A percentile compares a stretch with the other conserved stretches of the same genome.
Evolutionary conservation across 805 yeast species (phyloP).

Genomic region (Saccharomycopsis guyanensis): DNA sequence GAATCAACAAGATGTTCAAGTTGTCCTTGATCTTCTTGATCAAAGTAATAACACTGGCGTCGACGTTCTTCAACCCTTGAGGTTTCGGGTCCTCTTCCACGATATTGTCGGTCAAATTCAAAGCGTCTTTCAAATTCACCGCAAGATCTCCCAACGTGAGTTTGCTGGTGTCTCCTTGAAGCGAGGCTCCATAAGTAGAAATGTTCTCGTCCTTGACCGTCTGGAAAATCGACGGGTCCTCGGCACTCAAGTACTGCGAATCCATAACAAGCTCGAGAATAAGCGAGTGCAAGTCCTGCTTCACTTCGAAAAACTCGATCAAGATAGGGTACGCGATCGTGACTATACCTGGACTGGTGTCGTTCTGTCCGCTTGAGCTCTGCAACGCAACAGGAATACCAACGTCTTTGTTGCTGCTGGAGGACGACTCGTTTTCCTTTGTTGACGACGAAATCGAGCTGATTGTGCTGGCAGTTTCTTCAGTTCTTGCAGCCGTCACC

Average conservation of each 20-base stretch:
- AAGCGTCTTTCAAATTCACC: slow-evolving; percentile 36
- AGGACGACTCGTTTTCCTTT: slow-evolving; percentile 26
- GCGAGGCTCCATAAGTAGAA: background rate
- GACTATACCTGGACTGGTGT: background rate
- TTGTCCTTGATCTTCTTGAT: slow-evolving; percentile 30
- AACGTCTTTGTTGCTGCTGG: slow-evolving; percentile 25
- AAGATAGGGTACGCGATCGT: slow-evolving; percentile 28
- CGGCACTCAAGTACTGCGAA: slow-evolving; percentile 60
- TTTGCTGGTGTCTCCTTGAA: slow-evolving; percentile 35
- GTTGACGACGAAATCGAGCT: slow-evolving; percentile 10
- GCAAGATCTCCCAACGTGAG: slow-evolving; percentile 38
- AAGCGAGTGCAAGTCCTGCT: slow-evolving; percentile 62
- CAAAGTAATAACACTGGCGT: slow-evolving; percentile 26
- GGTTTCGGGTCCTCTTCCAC: background rate
- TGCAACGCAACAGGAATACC: slow-evolving; percentile 12
- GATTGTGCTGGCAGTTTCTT: background rate
- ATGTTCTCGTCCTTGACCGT: slow-evolving; percentile 44
- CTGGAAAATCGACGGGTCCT: slow-evolving; percentile 68
- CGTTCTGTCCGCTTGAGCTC: background rate
- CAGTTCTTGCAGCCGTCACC: slow-evolving; percentile 4
- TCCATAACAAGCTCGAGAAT: slow-evolving; percentile 54
- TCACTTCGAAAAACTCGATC: slow-evolving; percentile 66
- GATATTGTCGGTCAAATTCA: slow-evolving; percentile 37
- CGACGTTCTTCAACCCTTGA: slow-evolving; percentile 29
- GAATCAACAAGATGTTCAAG: slow-evolving; percentile 29